Evolutionary conservation across 352 stramenopile species (phyloP).

Genomic region (Pythium periplocum): DNA sequence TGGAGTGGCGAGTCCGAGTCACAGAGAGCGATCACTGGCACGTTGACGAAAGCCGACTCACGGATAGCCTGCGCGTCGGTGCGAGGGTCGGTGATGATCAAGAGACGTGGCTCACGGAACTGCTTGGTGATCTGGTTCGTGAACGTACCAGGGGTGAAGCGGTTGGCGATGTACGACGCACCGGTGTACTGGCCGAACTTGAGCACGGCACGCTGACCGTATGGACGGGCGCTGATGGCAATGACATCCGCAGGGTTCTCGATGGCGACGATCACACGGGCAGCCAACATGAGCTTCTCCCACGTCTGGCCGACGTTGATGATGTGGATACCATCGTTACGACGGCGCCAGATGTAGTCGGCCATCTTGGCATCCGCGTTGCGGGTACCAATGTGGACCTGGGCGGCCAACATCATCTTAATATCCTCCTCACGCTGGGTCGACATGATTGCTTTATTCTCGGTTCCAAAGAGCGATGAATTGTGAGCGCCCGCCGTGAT

Average conservation of each 20-base stretch:
- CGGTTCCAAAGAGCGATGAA: slow-evolving; percentile 54
- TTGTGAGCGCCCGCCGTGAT: slow-evolving; percentile 21
- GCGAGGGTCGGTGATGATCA: slow-evolving; percentile 99
- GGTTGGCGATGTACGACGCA: slow-evolving; percentile 95
- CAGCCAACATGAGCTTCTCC: slow-evolving; percentile 99
- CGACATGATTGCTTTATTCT: slow-evolving; percentile 61
- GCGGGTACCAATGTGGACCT: slow-evolving; percentile 99
- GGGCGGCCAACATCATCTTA: slow-evolving; percentile 99
- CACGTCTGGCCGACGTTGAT: slow-evolving; percentile 99
- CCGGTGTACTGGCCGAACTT: slow-evolving; percentile 99
- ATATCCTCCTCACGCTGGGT: slow-evolving; percentile 98
- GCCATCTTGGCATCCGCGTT: slow-evolving; percentile 99
- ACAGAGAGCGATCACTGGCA: slow-evolving; percentile 99
- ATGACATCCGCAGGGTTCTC: slow-evolving; percentile 99
- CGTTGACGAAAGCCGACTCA: slow-evolving; percentile 99
- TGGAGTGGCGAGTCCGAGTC: slow-evolving; percentile 99
- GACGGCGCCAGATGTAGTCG: slow-evolving; percentile 99
- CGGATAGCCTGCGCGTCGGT: slow-evolving; percentile 97
- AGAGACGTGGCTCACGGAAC: slow-evolving; percentile 98
- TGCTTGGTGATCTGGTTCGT: slow-evolving; percentile 99
- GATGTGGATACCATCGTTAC: slow-evolving; percentile 99
- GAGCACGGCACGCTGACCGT: slow-evolving; percentile 99
- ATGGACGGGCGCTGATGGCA: slow-evolving; percentile 97
- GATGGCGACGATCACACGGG: slow-evolving; percentile 99
- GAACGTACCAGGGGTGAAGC: slow-evolving; percentile 99